phyloP scores from a whole-genome alignment of 2,329 filamentous ascomycete genomes.

The Sclerotinia subarctica region DNA sequence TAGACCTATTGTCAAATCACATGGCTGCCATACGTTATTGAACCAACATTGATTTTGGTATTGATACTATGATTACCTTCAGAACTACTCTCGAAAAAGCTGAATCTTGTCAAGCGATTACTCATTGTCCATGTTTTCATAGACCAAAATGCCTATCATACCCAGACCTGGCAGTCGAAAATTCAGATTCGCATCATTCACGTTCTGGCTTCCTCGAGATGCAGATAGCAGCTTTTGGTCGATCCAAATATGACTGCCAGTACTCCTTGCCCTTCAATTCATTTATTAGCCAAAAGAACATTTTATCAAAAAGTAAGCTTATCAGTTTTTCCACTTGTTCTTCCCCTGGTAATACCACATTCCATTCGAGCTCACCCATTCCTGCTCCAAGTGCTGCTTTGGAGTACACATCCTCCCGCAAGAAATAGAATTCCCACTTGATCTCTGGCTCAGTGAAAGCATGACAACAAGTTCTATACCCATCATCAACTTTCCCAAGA shows the following conservation, averaged over 20 bases:
- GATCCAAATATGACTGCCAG: constrained; percentile 13
- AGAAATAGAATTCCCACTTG: constrained; percentile 6
- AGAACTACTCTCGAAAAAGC: no score
- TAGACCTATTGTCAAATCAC: no score
- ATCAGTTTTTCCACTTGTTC: not conserved
- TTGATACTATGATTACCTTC: no score
- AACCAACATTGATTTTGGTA: no score
- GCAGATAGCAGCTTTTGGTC: constrained; percentile 8
- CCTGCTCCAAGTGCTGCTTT: constrained; percentile 7
- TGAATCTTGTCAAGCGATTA: no score
- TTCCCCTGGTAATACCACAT: not conserved
- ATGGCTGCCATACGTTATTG: no score
- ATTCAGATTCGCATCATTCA: not conserved
- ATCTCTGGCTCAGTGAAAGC: not conserved
- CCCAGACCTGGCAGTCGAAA: not conserved
- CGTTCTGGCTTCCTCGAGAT: not conserved
- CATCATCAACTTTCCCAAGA: not conserved
- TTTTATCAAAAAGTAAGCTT: not conserved
- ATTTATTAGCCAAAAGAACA: not conserved
- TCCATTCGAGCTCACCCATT: constrained; percentile 8
- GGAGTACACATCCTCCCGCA: not conserved
- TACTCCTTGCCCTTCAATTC: not conserved
- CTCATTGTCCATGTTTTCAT: no score
- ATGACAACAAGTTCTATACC: not conserved
- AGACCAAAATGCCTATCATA: no score